Conservation (phyloP, 2,329 filamentous ascomycete species). For the Calonectria leucothoes region DNA sequence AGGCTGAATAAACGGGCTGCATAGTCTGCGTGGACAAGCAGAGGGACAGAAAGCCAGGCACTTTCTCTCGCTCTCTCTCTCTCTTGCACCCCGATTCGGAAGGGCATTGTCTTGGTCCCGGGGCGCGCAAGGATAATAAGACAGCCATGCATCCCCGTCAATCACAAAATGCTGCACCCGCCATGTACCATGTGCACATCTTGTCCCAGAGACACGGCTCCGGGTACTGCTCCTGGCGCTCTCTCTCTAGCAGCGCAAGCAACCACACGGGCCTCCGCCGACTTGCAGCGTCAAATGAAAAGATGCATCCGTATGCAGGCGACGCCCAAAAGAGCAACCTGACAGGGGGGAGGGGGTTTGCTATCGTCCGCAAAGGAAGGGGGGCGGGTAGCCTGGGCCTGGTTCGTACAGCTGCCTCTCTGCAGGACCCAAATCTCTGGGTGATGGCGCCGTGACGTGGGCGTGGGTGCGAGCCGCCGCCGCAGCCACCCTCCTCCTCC, state of each 20-base stretch:
- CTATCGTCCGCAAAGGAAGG: not conserved
- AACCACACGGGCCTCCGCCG: not conserved
- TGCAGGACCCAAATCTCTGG: not conserved
- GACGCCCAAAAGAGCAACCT: not conserved
- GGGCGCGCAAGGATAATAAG: not conserved
- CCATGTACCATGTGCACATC: too few species aligned
- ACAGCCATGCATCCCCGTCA: not conserved
- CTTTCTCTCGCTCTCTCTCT: not conserved
- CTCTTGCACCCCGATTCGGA: not conserved
- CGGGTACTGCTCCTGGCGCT: not conserved
- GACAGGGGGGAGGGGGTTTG: not conserved
- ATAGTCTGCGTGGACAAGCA: conserved; percentile 1
- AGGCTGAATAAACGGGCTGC: not conserved
- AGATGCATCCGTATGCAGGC: not conserved
- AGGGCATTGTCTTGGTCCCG: not conserved
- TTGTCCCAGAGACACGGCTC: not conserved
- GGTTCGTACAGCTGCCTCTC: not conserved
- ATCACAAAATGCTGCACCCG: not conserved
- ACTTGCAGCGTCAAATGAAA: not conserved
- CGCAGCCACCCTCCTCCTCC: not conserved
- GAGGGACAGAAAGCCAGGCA: too few species aligned
- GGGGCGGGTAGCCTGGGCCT: not conserved
- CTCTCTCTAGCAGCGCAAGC: not conserved
- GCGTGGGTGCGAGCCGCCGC: not conserved
- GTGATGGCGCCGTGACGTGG: not conserved